These are phyloP conservation scores for Helenozyma rhizophorensis DNA, from an alignment of 805 yeast species.

Conservation along the genomic window DNA sequence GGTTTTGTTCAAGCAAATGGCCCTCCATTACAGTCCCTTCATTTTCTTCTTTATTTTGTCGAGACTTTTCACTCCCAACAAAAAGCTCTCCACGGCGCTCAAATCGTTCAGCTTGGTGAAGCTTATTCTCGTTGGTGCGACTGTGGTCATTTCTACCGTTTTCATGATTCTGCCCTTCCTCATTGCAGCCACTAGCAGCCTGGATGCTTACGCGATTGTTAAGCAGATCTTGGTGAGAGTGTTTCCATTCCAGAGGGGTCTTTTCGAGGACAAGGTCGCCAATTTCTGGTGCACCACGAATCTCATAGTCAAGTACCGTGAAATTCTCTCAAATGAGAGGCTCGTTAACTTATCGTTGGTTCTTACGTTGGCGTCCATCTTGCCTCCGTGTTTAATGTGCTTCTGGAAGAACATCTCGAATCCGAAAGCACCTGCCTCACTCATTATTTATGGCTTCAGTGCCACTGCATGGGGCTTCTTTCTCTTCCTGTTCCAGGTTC, in stretches of 20 bases:
- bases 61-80: conserved; percentile 20
- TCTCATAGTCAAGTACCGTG: conserved; percentile 64
- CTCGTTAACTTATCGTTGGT: conserved; percentile 56
- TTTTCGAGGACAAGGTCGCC: conserved; percentile 96
- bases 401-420: conserved; percentile 33
- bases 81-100: conserved; percentile 17
- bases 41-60: conserved; percentile 79
- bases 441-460: conserved; percentile 61
- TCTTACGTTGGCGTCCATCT: conserved; percentile 42
- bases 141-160: conserved; percentile 54
- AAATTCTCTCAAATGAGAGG: conserved; percentile 48
- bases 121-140: conserved; percentile 56
- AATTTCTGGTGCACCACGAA: conserved; percentile 97
- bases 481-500: conserved; percentile 92
- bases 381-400: conserved; percentile 28
- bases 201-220: conserved; percentile 33
- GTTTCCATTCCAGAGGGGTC: conserved; percentile 89
- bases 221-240: conserved; percentile 61
- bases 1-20: conserved; percentile 90
- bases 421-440: conserved; percentile 14
- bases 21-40: conserved; percentile 86
- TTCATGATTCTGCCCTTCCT: conserved; percentile 59
- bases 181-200: conserved; percentile 26
- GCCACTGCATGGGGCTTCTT: conserved; percentile 85
- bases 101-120: conserved; percentile 46